Evolutionary conservation across 2,329 filamentous ascomycete species (phyloP).

Genomic region (Knufia fluminis): DNA sequence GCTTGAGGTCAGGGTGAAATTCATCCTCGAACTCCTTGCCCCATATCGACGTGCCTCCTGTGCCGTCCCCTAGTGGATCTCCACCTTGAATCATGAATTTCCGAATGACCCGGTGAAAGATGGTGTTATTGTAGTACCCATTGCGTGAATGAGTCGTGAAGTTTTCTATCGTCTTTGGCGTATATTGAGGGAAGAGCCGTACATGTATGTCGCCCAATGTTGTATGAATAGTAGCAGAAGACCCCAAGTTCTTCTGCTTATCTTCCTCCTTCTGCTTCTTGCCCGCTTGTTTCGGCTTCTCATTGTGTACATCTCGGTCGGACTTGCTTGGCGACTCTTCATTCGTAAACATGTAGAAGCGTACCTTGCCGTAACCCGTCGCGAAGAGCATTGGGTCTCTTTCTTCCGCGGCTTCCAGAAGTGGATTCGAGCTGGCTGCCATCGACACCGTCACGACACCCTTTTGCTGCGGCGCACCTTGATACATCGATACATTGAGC

Average conservation of each 20-base stretch:
- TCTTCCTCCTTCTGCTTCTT: slow-evolving; percentile 40
- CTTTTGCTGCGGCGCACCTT: slow-evolving; percentile 92
- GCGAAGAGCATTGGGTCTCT: slow-evolving; percentile 80
- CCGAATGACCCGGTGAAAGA: slow-evolving; percentile 92
- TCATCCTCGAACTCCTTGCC: slow-evolving; percentile 89
- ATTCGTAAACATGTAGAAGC: slow-evolving; percentile 98
- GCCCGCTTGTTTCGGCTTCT: slow-evolving; percentile 69
- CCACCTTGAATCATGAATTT: slow-evolving; percentile 97
- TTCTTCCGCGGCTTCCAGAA: slow-evolving; percentile 83
- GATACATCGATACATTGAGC: slow-evolving; percentile 77
- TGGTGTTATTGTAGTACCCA: slow-evolving; percentile 94
- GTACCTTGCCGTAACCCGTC: slow-evolving; percentile 75
- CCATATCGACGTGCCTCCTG: slow-evolving; percentile 87
- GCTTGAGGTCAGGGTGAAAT: slow-evolving; percentile 69
- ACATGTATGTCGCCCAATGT: slow-evolving; percentile 90
- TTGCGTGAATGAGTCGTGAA: slow-evolving; percentile 85
- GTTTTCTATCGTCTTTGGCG: slow-evolving; percentile 92
- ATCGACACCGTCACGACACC: slow-evolving; percentile 88
- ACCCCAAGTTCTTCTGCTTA: slow-evolving; percentile 63
- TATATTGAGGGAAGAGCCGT: slow-evolving; percentile 82
- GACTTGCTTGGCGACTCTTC: slow-evolving; percentile 74
- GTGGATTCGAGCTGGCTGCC: slow-evolving; percentile 88
- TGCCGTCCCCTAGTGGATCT: slow-evolving; percentile 79
- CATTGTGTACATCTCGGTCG: slow-evolving; percentile 85
- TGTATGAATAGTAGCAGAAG: slow-evolving; percentile 78